Evolutionary conservation across 371 early-diverging fungal species (phyloP).

Genomic region (Mortierella sp.): DNA sequence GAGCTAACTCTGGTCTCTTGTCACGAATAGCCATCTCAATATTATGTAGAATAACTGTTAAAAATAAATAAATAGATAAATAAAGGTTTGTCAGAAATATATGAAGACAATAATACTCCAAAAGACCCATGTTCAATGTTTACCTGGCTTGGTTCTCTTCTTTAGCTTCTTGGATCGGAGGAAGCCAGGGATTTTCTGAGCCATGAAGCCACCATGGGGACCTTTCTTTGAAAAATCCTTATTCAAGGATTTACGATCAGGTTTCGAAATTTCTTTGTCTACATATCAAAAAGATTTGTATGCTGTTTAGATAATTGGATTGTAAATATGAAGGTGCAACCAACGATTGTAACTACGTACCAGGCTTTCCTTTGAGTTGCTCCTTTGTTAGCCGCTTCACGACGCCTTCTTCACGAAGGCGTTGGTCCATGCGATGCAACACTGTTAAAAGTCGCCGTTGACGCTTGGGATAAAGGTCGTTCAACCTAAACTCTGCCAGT

Average conservation of each 20-base stretch:
- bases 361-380: conserved; percentile 58
- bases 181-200: conserved; percentile 47
- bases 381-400: conserved; percentile 54
- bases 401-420: conserved; percentile 52
- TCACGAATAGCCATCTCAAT: conserved; percentile 56
- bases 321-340: not conserved
- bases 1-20: conserved; percentile 51
- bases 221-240: conserved; percentile 48
- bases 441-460: conserved; percentile 52
- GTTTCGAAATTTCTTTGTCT: conserved; percentile 54
- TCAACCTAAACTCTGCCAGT: conserved; percentile 54
- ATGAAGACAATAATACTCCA: not conserved
- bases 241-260: conserved; percentile 49
- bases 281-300: not conserved
- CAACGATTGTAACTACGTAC: conserved; percentile 17
- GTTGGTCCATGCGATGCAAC: conserved; percentile 55
- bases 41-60: conserved; percentile 50
- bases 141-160: conserved; percentile 55
- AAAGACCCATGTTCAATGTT: not conserved
- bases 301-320: not conserved
- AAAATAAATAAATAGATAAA: too few relatives aligned
- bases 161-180: conserved; percentile 50
- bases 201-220: conserved; percentile 52
- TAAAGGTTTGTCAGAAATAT: not conserved
- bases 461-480: conserved; percentile 54